Evolutionary conservation across 495 filamentous ascomycete species (phyloP), one percentile per base, ranked within the genome.

Genomic region (Pyronema domesticum): DNA sequence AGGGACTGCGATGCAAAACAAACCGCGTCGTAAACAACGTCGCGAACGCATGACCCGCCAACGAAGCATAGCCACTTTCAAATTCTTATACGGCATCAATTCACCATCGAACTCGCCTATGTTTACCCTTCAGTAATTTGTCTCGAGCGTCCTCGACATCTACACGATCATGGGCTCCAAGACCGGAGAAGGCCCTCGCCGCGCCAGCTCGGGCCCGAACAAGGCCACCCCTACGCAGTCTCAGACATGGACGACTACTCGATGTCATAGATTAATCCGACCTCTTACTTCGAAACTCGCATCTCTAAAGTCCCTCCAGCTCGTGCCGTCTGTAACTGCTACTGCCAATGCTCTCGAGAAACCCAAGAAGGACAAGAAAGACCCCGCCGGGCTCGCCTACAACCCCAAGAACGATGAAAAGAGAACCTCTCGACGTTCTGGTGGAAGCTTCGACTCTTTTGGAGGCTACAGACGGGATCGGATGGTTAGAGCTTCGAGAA

Each of bases 221-320:
- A 42, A 42, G 7, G 11, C 39, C 7, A 17, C 15, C 11, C 1
- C 39, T 13, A 17, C 39, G 3, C 11, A 13, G 39, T 13, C 39
- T 13, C 11, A 13, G 45, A 47, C 61, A 34, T 70, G 68, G 68
- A 67, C 65, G 23, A 60, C 68, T 6, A 60, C 67, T 14, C 67
- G 68, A 50, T 70, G 68, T 37, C 59, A 69, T 50, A 64, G 68
- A 6, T 57, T 70, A 4, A 60, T 70, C 13, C 67, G 68, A 13
- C 68, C 68, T 8, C 57, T 70, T 14, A 57, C 64, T 7, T 60
- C 68, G 10, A 70, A 70, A 49, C 47, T 64, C 3, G 46, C 53
- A 7, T 51, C 61, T 3, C 40, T 57, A 3, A 54, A 54, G 18
- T 23, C 19, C 30, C 23, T 39, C 11, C 42, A 48, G 11, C 9